Percentiles rank a stretch among this genome's conserved stretches.
Conservation (phyloP, 1,284 basidiomycete species). For the Irpex sp. region DNA sequence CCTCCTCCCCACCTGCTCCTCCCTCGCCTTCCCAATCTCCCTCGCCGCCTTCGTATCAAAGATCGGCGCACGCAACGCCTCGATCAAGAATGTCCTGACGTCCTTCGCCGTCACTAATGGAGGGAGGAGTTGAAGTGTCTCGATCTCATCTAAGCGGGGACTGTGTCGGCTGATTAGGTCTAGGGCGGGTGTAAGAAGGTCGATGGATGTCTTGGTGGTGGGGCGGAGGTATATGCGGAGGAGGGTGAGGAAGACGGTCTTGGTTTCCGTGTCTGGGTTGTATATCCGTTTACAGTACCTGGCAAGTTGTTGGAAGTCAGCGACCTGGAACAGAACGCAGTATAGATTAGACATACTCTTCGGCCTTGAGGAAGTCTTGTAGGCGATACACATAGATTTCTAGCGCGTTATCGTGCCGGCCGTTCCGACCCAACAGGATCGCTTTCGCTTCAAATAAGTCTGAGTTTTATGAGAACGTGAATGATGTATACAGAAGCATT, state of each 20-base stretch:
- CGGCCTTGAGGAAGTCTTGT: slow-evolving; percentile 80
- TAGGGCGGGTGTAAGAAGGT: slow-evolving; percentile 76
- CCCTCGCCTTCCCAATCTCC: slow-evolving; percentile 65
- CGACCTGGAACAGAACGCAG: background rate
- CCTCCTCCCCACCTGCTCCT: slow-evolving; percentile 68
- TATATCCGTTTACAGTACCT: slow-evolving; percentile 89
- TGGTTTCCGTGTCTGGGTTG: slow-evolving; percentile 52
- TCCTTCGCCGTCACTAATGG: slow-evolving; percentile 81
- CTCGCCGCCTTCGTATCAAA: slow-evolving; percentile 71
- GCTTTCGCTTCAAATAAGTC: slow-evolving; percentile 88
- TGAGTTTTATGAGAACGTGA: slow-evolving; percentile 4
- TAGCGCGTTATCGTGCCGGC: slow-evolving; percentile 89
- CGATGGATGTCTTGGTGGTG: slow-evolving; percentile 26
- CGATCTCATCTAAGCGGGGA: slow-evolving; percentile 74
- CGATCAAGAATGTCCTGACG: slow-evolving; percentile 75
- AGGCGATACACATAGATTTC: slow-evolving; percentile 90
- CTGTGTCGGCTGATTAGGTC: slow-evolving; percentile 83
- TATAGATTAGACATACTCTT: slow-evolving; percentile 56
- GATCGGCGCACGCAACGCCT: slow-evolving; percentile 64
- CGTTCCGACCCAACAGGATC: slow-evolving; percentile 84
- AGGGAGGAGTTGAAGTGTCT: slow-evolving; percentile 84
- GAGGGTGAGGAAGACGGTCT: slow-evolving; percentile 78
- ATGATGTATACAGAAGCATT: background rate
- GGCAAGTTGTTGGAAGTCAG: slow-evolving; percentile 5
- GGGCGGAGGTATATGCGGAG: slow-evolving; percentile 88